Percentiles rank a stretch among this genome's conserved stretches.
phyloP scores from a whole-genome alignment of 2,329 filamentous ascomycete genomes.

The Ophiostoma fasciatum region DNA sequence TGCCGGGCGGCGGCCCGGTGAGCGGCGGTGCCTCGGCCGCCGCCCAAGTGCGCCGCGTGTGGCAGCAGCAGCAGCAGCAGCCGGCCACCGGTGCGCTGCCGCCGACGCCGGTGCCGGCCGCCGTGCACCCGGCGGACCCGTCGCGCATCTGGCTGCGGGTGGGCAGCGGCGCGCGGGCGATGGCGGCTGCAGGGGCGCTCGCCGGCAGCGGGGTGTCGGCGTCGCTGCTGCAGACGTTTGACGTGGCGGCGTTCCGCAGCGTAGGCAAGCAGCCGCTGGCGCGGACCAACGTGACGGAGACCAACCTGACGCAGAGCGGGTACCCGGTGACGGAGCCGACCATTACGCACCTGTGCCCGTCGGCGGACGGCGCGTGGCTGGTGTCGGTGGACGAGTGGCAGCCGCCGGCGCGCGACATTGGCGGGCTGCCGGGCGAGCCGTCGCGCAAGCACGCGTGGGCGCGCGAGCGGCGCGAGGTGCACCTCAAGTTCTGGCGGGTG shows the following conservation, averaged over 20 bases:
- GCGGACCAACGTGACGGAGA: conserved; percentile 71
- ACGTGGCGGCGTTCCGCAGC: conserved; percentile 64
- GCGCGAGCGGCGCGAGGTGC: conserved; percentile 50
- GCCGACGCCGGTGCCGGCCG: conserved; percentile 37
- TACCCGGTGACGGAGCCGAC: conserved; percentile 62
- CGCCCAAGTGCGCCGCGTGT: conserved; percentile 36
- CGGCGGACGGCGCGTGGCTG: conserved; percentile 73
- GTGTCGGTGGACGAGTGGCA: conserved; percentile 87
- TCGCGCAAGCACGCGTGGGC: conserved; percentile 26
- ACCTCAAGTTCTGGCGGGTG: conserved; percentile 80
- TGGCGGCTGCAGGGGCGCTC: conserved; percentile 31
- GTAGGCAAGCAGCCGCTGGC: conserved; percentile 78
- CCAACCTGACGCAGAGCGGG: conserved; percentile 60
- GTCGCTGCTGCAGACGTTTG: conserved; percentile 66
- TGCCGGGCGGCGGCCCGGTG: conserved; percentile 32
- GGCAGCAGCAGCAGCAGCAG: conserved; percentile 23
- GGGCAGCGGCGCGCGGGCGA: conserved; percentile 41
- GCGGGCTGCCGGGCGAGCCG: conserved; percentile 33
- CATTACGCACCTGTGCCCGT: conserved; percentile 60
- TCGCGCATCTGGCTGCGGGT: conserved; percentile 56
- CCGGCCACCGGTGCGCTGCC: conserved; percentile 19
- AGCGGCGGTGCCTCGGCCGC: conserved; percentile 17
- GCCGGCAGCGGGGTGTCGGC: conserved; percentile 20
- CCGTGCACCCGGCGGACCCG: conserved; percentile 45
- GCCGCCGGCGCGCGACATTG: conserved; percentile 54